Evolutionary conservation across 331 rosid genomes (phyloP), one percentile per base, ranked within the genome.

Genomic region (Arachis monticola): DNA sequence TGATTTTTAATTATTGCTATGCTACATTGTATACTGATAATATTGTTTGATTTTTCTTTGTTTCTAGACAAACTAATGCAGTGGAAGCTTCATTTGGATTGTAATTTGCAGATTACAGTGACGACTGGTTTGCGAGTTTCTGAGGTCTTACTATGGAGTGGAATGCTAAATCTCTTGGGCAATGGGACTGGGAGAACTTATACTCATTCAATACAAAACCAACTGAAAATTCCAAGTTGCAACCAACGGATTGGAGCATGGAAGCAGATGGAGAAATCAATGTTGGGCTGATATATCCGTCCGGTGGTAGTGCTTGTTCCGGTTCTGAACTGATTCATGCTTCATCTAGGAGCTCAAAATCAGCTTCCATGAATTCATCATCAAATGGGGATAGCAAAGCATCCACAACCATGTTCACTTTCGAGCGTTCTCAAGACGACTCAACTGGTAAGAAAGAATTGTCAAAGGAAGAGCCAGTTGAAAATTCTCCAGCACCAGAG

Each of bases 111-210:
- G 89, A 60, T 64, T 78, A 73, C 82, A 55, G 77, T 73, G 77
- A 72, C 56, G 56, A 42, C 70, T 53, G 77, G 62, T 72, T 31
- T 75, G 70, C 79, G 86, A 70, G 47, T 73, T 67, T 68, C 77
- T 77, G 78, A 78, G 78, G 70, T 53, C 62, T 65, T 77, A 57
- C 73, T 72, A 94, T 94, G 98, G 97, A 90, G 84, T 94, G 97
- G 98, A 91, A 84, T 76, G 80, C 82, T 13, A 89, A 86, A 64
- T 81, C 91, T 72, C 71, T 79, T 0, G 85, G 84, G 8, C 83
- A 83, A 63, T 91, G 98, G 97, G 95, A 91, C 53, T 91, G 90
- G 96, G 97, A 94, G 70, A 85, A 89, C 73, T 83, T 88, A 8
- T 79, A 83, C 51, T 83, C 83, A 76, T 81, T 77, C 63, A 87